Conservation (phyloP, 2,329 filamentous ascomycete species). For the Ophiostoma perfectum region DNA sequence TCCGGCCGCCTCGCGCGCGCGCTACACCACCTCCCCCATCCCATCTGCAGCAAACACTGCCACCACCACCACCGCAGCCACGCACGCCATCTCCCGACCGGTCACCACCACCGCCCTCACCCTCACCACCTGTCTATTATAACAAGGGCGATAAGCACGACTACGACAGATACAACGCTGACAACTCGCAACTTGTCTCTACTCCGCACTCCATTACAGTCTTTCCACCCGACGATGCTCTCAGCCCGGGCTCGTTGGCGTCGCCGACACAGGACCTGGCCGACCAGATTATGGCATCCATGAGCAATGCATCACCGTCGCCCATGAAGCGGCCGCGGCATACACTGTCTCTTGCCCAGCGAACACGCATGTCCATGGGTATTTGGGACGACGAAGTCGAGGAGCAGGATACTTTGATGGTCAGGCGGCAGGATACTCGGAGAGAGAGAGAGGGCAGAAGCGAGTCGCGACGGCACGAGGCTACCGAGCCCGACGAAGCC, state of each 20-base stretch:
- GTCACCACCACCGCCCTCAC: constrained; percentile 15
- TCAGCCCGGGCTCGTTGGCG: constrained; percentile 8
- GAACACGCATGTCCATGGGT: constrained; percentile 77
- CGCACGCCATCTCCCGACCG: constrained; percentile 22
- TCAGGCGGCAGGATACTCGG: constrained; percentile 18
- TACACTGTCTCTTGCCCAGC: constrained; percentile 63
- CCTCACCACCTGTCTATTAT: constrained; percentile 3
- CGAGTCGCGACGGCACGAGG: background rate
- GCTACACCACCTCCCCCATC: background rate
- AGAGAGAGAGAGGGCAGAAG: constrained; percentile 5
- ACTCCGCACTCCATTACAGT: constrained; percentile 20
- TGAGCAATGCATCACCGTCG: constrained; percentile 52
- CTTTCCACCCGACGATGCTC: constrained; percentile 13
- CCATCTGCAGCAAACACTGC: constrained; percentile 2
- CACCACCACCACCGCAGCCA: constrained; percentile 6
- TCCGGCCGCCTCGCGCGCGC: constrained; percentile 6
- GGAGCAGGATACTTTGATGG: constrained; percentile 9
- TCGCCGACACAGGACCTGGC: constrained; percentile 49
- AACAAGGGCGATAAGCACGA: background rate
- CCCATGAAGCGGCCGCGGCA: constrained; percentile 52
- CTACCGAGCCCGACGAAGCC: constrained; percentile 17
- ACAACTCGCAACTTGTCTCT: constrained; percentile 7
- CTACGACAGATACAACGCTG: background rate
- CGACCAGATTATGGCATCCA: constrained; percentile 52
- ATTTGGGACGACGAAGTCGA: constrained; percentile 36